Evolutionary conservation across 2,329 filamentous ascomycete species (phyloP).

Genomic region (Fusarium dlaminii): DNA sequence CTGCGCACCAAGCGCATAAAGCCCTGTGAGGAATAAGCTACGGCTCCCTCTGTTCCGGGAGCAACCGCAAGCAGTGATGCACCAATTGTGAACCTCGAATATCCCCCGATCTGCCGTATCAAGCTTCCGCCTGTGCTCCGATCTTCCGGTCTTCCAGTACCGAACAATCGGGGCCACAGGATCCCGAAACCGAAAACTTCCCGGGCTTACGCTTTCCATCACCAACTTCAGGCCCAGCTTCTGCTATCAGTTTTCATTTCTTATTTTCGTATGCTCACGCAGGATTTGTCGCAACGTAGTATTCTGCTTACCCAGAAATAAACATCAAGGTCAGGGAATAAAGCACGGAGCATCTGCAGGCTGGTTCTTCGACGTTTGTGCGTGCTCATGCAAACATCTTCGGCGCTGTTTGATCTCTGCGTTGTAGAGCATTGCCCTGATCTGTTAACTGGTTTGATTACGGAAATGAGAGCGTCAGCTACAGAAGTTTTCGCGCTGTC

Average conservation of each 20-base stretch:
- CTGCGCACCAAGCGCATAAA: slow-evolving; percentile 9
- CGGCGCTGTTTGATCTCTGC: neutral
- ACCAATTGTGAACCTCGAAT: slow-evolving; percentile 1
- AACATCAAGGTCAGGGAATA: slow-evolving; percentile 4
- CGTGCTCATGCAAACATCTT: slow-evolving; percentile 20
- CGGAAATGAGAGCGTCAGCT: neutral
- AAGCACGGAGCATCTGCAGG: slow-evolving; percentile 25
- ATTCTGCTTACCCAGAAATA: slow-evolving; percentile 1
- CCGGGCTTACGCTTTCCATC: neutral
- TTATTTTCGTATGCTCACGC: slow-evolving; percentile 1
- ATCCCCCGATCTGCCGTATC: neutral
- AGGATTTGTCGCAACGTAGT: neutral
- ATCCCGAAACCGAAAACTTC: slow-evolving; percentile 8
- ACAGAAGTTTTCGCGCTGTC: neutral
- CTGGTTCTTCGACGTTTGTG: slow-evolving; percentile 15
- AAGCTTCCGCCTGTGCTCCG: slow-evolving; percentile 9
- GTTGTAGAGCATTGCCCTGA: neutral
- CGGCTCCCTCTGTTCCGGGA: neutral
- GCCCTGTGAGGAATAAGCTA: neutral
- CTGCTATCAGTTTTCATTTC: slow-evolving; percentile 17
- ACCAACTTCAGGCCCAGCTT: slow-evolving; percentile 2
- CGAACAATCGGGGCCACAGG: slow-evolving; percentile 9
- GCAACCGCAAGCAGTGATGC: slow-evolving; percentile 1
- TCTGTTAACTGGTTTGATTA: neutral
- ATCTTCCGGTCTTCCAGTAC: neutral